These are phyloP conservation scores for Aspergillus ostianus DNA, from an alignment of 495 filamentous ascomycete species.

Conservation along the genomic window DNA sequence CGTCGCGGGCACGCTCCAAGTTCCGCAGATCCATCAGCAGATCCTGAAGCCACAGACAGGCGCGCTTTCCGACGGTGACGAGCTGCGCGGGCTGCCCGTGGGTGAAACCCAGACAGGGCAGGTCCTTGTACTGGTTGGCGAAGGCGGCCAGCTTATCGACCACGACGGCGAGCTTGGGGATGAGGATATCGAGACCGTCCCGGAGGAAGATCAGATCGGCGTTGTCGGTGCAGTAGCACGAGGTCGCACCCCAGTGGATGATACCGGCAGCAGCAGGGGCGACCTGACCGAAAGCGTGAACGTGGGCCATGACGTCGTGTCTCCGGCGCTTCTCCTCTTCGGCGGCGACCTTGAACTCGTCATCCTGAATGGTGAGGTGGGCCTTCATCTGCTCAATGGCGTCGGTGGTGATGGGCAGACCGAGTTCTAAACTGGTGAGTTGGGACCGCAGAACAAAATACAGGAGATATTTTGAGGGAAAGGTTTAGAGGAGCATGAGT, in stretches of 20 bases:
- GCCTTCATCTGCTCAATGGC: conserved; percentile 73
- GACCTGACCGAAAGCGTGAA: conserved; percentile 68
- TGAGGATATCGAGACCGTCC: conserved; percentile 70
- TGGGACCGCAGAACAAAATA: conserved; percentile 23
- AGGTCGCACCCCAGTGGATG: conserved; percentile 77
- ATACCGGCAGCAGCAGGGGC: conserved; percentile 83
- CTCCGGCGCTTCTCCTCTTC: conserved; percentile 78
- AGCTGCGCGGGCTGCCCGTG: conserved; percentile 78
- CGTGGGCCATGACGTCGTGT: conserved; percentile 72
- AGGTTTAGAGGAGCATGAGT: conserved; percentile 7
- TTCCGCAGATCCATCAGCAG: conserved; percentile 83
- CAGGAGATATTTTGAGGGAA: conserved; percentile 11
- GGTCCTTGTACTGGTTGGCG: conserved; percentile 70
- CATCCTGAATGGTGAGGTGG: conserved; percentile 70
- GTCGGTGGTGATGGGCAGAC: conserved; percentile 61
- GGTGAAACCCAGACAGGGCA: conserved; percentile 71
- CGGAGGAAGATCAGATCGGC: conserved; percentile 83
- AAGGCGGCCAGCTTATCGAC: conserved; percentile 78
- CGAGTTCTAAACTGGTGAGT: conserved; percentile 42
- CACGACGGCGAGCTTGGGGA: conserved; percentile 82
- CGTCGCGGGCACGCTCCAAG: conserved; percentile 69
- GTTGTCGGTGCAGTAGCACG: conserved; percentile 77
- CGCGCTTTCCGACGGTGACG: conserved; percentile 75
- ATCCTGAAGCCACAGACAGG: conserved; percentile 84
- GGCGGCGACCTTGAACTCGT: conserved; percentile 72